phyloP scores from a whole-genome alignment of 306 rosid genomes.

The Dryas octopetala region DNA sequence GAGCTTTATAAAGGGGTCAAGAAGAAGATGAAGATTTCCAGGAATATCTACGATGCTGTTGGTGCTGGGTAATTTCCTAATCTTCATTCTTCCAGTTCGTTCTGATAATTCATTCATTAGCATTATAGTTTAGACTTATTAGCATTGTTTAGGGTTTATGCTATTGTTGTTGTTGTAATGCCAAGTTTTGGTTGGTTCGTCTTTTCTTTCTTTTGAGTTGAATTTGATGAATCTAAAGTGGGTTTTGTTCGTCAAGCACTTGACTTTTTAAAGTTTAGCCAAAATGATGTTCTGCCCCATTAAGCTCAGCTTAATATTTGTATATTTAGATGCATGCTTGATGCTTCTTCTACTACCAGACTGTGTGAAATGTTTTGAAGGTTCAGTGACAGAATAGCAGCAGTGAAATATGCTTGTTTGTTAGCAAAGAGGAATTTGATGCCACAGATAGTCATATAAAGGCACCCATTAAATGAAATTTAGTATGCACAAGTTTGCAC shows the following conservation, averaged over 20 bases:
- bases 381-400: neutral
- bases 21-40: conserved; percentile 90
- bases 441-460: neutral
- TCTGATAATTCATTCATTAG: too few species aligned
- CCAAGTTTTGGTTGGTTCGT: neutral
- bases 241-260: neutral
- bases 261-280: neutral
- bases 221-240: conserved; percentile 8
- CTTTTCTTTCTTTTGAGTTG: neutral
- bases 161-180: conserved; percentile 13
- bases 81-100: neutral
- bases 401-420: neutral
- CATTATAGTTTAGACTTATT: too few species aligned
- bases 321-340: neutral
- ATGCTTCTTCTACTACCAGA: neutral
- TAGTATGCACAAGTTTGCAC: neutral
- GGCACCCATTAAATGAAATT: neutral
- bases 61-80: conserved; percentile 63
- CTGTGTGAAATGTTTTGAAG: neutral
- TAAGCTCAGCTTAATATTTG: neutral
- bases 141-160: too few species aligned
- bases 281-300: neutral
- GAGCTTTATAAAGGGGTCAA: conserved; percentile 73
- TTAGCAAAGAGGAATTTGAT: neutral
- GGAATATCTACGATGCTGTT: conserved; percentile 54